Conservation (phyloP, 1,284 basidiomycete species). For the Pyrrhoderma noxium region DNA sequence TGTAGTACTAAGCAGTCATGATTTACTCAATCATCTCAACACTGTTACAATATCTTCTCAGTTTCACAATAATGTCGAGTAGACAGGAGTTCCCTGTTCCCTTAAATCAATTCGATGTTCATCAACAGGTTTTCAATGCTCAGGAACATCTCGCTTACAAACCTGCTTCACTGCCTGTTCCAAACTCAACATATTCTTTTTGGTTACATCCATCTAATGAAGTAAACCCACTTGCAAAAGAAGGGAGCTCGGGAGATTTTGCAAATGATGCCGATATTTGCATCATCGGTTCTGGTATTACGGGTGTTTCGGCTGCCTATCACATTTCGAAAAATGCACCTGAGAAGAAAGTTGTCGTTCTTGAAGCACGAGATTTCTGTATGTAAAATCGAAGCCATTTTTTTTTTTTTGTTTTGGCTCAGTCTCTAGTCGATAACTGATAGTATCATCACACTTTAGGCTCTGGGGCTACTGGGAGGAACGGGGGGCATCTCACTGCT, state of each 20-base stretch:
- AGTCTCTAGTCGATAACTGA: conserved; percentile 2
- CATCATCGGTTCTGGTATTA: conserved; percentile 73
- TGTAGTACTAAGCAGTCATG: not conserved
- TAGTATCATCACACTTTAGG: conserved; percentile 37
- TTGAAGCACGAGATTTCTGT: conserved; percentile 80
- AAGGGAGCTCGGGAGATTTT: conserved; percentile 54
- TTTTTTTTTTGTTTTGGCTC: not conserved
- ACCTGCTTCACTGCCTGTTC: conserved; percentile 39
- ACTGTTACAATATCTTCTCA: not conserved
- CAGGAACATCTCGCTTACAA: conserved; percentile 6
- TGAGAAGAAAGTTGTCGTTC: conserved; percentile 41
- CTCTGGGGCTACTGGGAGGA: conserved; percentile 75
- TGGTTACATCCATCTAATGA: conserved; percentile 52
- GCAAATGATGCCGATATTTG: conserved; percentile 58
- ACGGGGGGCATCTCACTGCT: conserved; percentile 71
- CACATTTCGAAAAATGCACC: conserved; percentile 45
- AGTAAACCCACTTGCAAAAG: conserved; percentile 55
- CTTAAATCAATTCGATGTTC: conserved; percentile 6
- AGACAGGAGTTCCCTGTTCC: conserved; percentile 14
- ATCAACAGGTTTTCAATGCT: conserved; percentile 9
- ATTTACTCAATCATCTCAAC: not conserved
- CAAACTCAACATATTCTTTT: conserved; percentile 60
- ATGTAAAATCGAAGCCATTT: conserved; percentile 27
- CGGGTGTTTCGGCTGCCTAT: conserved; percentile 65
- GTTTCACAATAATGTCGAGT: not conserved